These are phyloP conservation scores for Ophiosphaerella herpotricha DNA, from an alignment of 2,329 filamentous ascomycete species.

Conservation along the genomic window DNA sequence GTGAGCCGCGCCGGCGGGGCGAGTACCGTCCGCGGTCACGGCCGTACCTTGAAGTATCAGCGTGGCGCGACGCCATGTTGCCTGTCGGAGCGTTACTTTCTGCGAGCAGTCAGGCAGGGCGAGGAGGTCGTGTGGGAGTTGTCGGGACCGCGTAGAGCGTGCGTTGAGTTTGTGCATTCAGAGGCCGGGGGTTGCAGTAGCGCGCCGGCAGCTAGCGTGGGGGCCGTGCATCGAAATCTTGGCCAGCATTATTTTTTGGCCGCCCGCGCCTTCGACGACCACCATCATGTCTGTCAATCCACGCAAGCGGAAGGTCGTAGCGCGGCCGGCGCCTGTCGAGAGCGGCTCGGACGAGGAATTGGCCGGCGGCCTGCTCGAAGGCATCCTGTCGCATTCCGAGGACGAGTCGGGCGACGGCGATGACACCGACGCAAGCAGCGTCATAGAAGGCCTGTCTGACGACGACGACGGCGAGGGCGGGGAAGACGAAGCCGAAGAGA, in stretches of 20 bases:
- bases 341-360: slow-evolving; percentile 43
- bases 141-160: neutral
- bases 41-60: slow-evolving; percentile 70
- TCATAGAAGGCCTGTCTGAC: slow-evolving; percentile 38
- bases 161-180: neutral
- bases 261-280: too few species aligned
- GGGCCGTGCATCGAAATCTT: slow-evolving; percentile 30
- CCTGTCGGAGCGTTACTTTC: slow-evolving; percentile 31
- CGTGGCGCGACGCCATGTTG: slow-evolving; percentile 62
- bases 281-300: slow-evolving; percentile 51
- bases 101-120: slow-evolving; percentile 3
- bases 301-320: slow-evolving; percentile 53
- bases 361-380: slow-evolving; percentile 47
- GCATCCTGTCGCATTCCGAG: slow-evolving; percentile 49
- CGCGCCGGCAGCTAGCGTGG: slow-evolving; percentile 20
- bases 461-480: slow-evolving; percentile 1
- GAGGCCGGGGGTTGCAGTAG: slow-evolving; percentile 2
- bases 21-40: slow-evolving; percentile 46
- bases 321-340: slow-evolving; percentile 38
- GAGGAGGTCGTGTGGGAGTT: neutral
- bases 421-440: slow-evolving; percentile 39
- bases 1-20: slow-evolving; percentile 54
- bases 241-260: slow-evolving; percentile 24
- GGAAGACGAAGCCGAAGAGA: slow-evolving; percentile 42
- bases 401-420: slow-evolving; percentile 43